These are phyloP conservation scores for Myochromella boudieri DNA, from an alignment of 768 basidiomycete species.

Conservation along the genomic window DNA sequence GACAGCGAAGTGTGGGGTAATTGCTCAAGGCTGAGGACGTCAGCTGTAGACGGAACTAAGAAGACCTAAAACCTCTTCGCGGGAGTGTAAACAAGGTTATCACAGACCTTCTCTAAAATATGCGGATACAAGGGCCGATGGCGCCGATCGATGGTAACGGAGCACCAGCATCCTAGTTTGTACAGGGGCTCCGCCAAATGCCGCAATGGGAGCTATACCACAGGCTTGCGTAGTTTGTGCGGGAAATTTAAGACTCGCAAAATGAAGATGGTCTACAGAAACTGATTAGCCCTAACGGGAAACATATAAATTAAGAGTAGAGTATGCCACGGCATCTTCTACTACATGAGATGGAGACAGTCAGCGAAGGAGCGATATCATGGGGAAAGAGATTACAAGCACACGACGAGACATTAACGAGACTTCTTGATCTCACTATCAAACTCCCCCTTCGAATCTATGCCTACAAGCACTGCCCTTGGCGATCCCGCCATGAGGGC, in stretches of 20 bases:
- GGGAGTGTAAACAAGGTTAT: conserved; percentile 1
- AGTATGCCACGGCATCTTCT: conserved; percentile 3
- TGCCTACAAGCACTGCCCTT: conserved; percentile 24
- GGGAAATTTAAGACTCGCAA: conserved; percentile 4
- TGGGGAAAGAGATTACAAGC: neutral
- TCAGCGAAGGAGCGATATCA: neutral
- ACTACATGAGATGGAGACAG: neutral
- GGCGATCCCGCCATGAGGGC: conserved; percentile 31
- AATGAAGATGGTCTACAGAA: neutral
- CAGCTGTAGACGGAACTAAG: conserved; percentile 3
- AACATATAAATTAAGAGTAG: neutral
- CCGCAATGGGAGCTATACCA: neutral
- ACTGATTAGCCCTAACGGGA: conserved; percentile 5
- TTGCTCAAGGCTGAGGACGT: neutral
- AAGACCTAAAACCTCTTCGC: neutral
- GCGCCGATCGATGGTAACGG: conserved; percentile 2
- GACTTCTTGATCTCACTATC: conserved; percentile 20
- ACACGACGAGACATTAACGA: conserved; percentile 11
- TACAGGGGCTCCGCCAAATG: conserved; percentile 8
- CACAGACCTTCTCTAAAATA: conserved; percentile 9
- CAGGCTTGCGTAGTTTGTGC: conserved; percentile 7
- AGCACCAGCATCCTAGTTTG: neutral
- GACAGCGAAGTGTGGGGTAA: no score
- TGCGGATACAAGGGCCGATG: neutral
- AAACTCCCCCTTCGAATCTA: conserved; percentile 7